These are phyloP conservation scores for Suillus cothurnatus DNA, from an alignment of 768 basidiomycete species.

Conservation along the genomic window DNA sequence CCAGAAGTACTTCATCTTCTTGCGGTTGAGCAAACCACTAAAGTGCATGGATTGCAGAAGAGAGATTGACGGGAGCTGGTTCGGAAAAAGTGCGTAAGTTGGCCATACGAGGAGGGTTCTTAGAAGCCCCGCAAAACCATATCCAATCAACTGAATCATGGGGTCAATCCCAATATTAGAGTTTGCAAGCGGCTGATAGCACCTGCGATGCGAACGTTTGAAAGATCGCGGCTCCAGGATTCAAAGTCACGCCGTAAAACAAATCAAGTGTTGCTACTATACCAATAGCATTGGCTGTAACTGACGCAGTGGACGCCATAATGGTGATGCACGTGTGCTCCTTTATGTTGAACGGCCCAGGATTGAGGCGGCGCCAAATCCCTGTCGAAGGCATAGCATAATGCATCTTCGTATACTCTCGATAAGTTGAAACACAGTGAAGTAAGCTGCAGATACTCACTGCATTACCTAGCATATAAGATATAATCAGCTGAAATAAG, in stretches of 20 bases:
- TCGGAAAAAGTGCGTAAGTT: conserved; percentile 56
- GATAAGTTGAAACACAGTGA: neutral
- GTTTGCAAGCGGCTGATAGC: conserved; percentile 26
- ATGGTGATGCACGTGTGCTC: conserved; percentile 68
- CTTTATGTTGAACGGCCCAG: conserved; percentile 63
- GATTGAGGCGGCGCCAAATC: conserved; percentile 58
- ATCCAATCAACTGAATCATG: conserved; percentile 38
- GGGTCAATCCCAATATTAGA: conserved; percentile 16
- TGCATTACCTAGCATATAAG: conserved; percentile 52
- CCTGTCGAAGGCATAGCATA: conserved; percentile 16
- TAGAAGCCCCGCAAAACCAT: conserved; percentile 41
- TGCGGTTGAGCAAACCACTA: conserved; percentile 49
- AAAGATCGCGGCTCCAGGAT: conserved; percentile 53
- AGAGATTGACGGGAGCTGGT: conserved; percentile 52
- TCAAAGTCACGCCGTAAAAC: conserved; percentile 52
- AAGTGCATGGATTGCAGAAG: conserved; percentile 57
- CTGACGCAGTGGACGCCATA: conserved; percentile 60
- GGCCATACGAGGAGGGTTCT: conserved; percentile 53
- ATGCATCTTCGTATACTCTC: conserved; percentile 14
- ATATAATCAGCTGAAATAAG: conserved; percentile 57
- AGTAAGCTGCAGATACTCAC: conserved; percentile 42
- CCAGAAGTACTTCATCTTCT: conserved; percentile 57
- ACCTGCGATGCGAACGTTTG: conserved; percentile 54
- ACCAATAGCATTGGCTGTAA: conserved; percentile 58
- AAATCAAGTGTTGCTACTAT: conserved; percentile 62